Base-by-base conservation (phyloP, 2,329 filamentous ascomycete species). In the Coniochaeta sp. region DNA sequence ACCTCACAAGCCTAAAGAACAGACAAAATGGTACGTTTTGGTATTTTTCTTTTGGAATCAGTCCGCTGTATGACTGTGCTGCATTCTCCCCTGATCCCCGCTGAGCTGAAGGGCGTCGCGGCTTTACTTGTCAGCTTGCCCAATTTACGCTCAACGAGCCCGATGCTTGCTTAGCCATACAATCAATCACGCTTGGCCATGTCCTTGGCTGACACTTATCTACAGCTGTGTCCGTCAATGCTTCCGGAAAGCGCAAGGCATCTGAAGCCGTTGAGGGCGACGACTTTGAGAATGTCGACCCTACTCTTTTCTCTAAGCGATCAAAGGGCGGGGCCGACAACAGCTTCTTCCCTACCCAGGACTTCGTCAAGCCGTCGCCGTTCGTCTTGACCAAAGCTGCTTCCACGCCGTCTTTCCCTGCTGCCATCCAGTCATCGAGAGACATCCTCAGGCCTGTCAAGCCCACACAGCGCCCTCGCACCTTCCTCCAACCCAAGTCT, bases 1-100 rank as follows among this genome's bases (percentile, higher is more conserved):
- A 79, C 64, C 78, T 93, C 67, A 87, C 86, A 28, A 91, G 86
- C 74, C 75, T 88, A 57, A 93, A 92, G 79, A 93, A 93, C 73
- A 81, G 87, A 73, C 89, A 93, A 71, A 88, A 88, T 79, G 82
- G 85, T 88, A 82, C 66, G 82, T 78, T 60, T 17, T 36, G 2
- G 4, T 38, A 6, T 30, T 30, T 28, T 26, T 30, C 7, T 17
- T 10, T 17, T 2, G 12, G 8, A n/a, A 8, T 8, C 12, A 26
- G 7, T 52, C 47, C 10, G 5, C 17, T 24, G 38, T 9, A 17
- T 12, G 47, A 12, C 30, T 52, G 42, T 30, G 22, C n/a, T 52
- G 47, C 12, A 26, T 17, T 14, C 8, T 26, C 12, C 40, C 17
- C 22, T 26, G 42, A 26, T 22, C 16, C 26, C 14, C 24, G 26